Conservation (phyloP, 2,329 filamentous ascomycete species). For the Aspergillus sp. region DNA sequence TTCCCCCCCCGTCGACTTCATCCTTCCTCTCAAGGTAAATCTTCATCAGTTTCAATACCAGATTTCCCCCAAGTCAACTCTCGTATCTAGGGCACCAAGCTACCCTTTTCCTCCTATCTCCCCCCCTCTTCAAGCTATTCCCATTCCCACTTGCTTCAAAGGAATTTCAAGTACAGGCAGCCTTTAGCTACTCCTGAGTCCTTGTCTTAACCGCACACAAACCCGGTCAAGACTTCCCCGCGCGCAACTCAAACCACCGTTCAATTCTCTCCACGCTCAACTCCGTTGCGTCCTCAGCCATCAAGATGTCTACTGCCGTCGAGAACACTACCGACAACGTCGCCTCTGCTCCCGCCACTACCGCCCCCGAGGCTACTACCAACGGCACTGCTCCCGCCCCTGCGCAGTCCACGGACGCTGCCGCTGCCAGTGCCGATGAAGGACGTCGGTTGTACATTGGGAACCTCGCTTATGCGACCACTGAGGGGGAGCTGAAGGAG, state of each 20-base stretch:
- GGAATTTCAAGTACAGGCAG: conserved; percentile 37
- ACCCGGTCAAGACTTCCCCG: conserved; percentile 30
- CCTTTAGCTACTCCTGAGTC: conserved; percentile 65
- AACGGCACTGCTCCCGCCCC: conserved; percentile 66
- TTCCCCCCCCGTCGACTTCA: conserved; percentile 19
- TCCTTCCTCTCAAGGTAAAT: conserved; percentile 29
- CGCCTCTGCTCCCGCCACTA: conserved; percentile 64
- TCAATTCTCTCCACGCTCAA: conserved; percentile 34
- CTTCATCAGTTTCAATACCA: conserved; percentile 21
- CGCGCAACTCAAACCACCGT: conserved; percentile 31
- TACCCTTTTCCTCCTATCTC: conserved; percentile 67
- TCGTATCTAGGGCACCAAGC: conserved; percentile 82
- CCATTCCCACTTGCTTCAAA: conserved; percentile 26
- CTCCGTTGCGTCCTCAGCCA: conserved; percentile 47
- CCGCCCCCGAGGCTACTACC: conserved; percentile 59
- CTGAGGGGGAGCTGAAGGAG: conserved; percentile 99
- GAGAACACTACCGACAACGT: conserved; percentile 70
- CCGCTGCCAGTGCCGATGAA: conserved; percentile 95
- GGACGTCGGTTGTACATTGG: conserved; percentile 99
- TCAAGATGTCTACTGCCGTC: conserved; percentile 78
- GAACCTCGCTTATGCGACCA: conserved; percentile 99
- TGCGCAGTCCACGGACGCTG: conserved; percentile 76
- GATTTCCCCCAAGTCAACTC: conserved; percentile 28
- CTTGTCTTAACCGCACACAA: conserved; percentile 46
- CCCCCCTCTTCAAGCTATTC: conserved; percentile 61